Evolutionary conservation across 1,284 basidiomycete species (phyloP).

Genomic region (Lentinula novae-zelandiae): DNA sequence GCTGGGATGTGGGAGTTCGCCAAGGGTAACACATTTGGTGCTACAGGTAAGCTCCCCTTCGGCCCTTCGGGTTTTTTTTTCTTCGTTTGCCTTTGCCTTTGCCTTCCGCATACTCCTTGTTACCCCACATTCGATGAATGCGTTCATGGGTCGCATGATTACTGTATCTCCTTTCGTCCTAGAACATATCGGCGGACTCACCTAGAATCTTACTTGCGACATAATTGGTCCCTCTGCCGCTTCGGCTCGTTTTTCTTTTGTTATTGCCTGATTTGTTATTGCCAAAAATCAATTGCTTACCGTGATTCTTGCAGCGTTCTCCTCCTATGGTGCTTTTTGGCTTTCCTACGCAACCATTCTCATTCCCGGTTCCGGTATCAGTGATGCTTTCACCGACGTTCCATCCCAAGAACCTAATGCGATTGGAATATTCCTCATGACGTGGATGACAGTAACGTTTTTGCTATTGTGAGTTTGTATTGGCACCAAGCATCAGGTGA

Average conservation of each 20-base stretch:
- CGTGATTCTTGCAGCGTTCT: constrained; percentile 57
- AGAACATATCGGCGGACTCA: not conserved
- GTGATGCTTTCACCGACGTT: constrained; percentile 38
- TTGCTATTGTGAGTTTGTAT: constrained; percentile 48
- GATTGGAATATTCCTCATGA: constrained; percentile 62
- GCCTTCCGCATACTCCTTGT: not conserved
- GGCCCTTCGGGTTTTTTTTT: too few species aligned
- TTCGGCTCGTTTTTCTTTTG: not conserved
- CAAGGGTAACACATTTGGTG: constrained; percentile 66
- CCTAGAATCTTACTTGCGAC: not conserved
- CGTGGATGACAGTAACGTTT: constrained; percentile 72
- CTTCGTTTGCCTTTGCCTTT: not conserved
- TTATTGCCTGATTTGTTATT: not conserved
- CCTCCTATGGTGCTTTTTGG: constrained; percentile 85
- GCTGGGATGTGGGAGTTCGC: constrained; percentile 85
- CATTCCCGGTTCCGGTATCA: constrained; percentile 62
- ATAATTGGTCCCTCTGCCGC: not conserved
- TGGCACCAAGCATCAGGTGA: too few species aligned
- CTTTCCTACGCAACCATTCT: constrained; percentile 69
- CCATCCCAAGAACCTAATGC: constrained; percentile 48
- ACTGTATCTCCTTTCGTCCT: not conserved
- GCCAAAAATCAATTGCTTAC: not conserved
- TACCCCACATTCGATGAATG: not conserved
- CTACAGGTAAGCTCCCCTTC: constrained; percentile 49
- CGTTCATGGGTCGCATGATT: not conserved